A percentile compares a stretch with the other conserved stretches of the same genome.
phyloP scores from a whole-genome alignment of 331 rosid genomes.

The Acacia pycnantha region DNA sequence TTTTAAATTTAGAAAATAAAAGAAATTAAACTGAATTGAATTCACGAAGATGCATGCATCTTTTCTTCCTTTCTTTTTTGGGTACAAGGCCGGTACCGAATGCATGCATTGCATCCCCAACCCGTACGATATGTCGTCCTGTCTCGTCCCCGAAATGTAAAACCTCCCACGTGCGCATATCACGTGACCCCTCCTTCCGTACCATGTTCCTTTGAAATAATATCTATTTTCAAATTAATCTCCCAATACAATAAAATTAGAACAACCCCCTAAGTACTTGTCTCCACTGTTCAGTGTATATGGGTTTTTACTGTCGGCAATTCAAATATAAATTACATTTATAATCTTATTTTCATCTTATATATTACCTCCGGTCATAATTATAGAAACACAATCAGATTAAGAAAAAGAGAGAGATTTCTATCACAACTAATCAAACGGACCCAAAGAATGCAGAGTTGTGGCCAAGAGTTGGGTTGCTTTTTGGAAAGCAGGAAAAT shows the following conservation, averaged over 20 bases:
- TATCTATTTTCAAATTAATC: neutral
- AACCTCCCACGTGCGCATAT: neutral
- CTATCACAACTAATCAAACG: too few species aligned
- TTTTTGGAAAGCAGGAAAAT: neutral
- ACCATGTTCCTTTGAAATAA: neutral
- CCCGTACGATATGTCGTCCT: neutral
- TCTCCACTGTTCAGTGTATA: too few species aligned
- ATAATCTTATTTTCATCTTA: too few species aligned
- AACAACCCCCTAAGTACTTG: too few species aligned
- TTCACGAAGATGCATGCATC: neutral
- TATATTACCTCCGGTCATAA: too few species aligned
- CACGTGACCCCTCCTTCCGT: neutral
- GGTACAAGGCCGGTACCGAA: neutral
- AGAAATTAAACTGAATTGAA: neutral
- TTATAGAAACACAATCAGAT: too few species aligned
- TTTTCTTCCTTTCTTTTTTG: neutral
- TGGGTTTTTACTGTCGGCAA: too few species aligned
- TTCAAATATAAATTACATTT: too few species aligned
- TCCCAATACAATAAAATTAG: neutral
- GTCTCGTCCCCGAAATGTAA: neutral
- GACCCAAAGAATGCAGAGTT: too few species aligned
- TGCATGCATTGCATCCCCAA: neutral
- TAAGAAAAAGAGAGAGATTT: too few species aligned
- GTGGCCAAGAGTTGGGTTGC: too few species aligned
- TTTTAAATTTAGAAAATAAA: neutral